Percentiles rank a stretch among this genome's conserved stretches.
Evolutionary conservation across 2,329 filamentous ascomycete species (phyloP).

Genomic region (Fusarium sp.): DNA sequence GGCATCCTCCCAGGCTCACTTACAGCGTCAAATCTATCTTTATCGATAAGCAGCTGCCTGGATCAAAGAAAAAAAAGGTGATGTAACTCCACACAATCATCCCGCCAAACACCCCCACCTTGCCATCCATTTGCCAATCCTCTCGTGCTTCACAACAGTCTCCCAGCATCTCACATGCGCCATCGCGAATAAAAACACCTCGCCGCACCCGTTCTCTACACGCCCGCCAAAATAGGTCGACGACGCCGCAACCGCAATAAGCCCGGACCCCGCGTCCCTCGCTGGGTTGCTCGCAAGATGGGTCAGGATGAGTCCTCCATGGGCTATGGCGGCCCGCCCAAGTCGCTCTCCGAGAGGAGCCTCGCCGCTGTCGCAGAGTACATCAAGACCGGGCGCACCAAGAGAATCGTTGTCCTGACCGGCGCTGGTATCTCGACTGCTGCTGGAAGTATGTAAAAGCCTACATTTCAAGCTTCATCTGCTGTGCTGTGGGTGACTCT

Average conservation of each 20-base stretch:
- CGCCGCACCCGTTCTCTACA: conserved; percentile 11
- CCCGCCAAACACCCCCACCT: conserved; percentile 39
- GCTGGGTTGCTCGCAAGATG: conserved; percentile 73
- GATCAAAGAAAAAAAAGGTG: conserved; percentile 35
- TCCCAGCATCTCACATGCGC: conserved; percentile 25
- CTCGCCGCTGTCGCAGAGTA: conserved; percentile 84
- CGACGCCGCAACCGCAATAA: conserved; percentile 56
- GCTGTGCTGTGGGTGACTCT: conserved; percentile 3
- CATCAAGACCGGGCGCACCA: conserved; percentile 78
- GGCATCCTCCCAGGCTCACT: no score
- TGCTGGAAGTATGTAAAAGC: conserved; percentile 67
- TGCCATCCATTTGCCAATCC: conserved; percentile 16
- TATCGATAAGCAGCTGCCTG: conserved; percentile 43
- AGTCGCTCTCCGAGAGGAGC: conserved; percentile 77
- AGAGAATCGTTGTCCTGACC: conserved; percentile 87
- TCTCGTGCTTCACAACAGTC: conserved; percentile 23
- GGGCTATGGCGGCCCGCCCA: conserved; percentile 74
- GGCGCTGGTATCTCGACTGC: conserved; percentile 90
- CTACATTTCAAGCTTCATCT: background rate
- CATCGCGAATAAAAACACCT: conserved; percentile 10
- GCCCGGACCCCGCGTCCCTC: conserved; percentile 52
- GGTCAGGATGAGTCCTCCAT: conserved; percentile 86
- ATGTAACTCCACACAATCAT: conserved; percentile 40
- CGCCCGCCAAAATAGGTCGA: conserved; percentile 58
- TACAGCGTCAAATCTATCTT: conserved; percentile 10